Evolutionary conservation across 352 stramenopile species (phyloP).

Genomic region (Globisporangium camurandrum): DNA sequence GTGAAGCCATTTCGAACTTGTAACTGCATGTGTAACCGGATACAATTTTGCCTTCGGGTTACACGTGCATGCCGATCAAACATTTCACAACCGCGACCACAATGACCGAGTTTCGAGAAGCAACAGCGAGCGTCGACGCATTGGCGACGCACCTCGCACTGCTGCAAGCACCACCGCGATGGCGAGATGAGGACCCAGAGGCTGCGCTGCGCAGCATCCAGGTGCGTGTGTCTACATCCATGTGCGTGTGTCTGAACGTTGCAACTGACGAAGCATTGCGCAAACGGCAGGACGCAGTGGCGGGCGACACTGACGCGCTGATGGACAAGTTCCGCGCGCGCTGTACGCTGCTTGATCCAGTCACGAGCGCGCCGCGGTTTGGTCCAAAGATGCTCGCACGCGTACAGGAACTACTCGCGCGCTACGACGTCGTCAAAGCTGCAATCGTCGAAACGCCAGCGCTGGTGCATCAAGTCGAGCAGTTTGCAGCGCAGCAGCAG

Average conservation of each 20-base stretch:
- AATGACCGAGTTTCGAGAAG: constrained; percentile 60
- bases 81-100: neutral
- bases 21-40: neutral
- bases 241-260: neutral
- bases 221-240: neutral
- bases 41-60: too few species aligned
- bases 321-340: constrained; percentile 51
- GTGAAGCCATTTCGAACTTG: too few species aligned
- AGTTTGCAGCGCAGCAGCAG: constrained; percentile 10
- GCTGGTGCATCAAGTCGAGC: constrained; percentile 12
- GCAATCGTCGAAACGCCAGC: constrained; percentile 20
- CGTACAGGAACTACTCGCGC: constrained; percentile 43
- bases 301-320: constrained; percentile 21
- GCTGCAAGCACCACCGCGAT: constrained; percentile 14
- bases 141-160: constrained; percentile 29
- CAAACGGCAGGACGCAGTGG: constrained; percentile 14
- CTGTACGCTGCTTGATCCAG: constrained; percentile 49
- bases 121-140: constrained; percentile 25
- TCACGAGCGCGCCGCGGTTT: constrained; percentile 66
- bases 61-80: too few species aligned
- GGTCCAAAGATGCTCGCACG: constrained; percentile 69
- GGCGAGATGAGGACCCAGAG: constrained; percentile 1
- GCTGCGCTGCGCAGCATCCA: constrained; percentile 1
- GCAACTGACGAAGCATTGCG: neutral
- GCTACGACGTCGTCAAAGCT: constrained; percentile 35